phyloP scores from a whole-genome alignment of 345 rosid genomes.

The Pistacia atlantica region DNA sequence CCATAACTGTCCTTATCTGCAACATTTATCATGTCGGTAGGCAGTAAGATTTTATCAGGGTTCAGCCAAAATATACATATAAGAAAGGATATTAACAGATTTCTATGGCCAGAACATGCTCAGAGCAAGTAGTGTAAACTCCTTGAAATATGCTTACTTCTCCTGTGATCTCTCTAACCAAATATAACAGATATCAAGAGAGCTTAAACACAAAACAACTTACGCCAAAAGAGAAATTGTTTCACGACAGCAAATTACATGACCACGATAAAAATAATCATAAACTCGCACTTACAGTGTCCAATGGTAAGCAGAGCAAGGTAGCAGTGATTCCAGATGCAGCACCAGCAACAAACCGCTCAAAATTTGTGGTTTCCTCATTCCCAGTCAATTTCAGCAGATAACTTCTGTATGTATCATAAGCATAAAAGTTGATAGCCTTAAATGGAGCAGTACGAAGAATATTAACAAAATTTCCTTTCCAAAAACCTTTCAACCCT shows the following conservation, averaged over 20 bases:
- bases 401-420: slow-evolving; percentile 77
- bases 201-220: slow-evolving; percentile 8
- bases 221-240: neutral
- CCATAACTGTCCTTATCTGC: slow-evolving; percentile 81
- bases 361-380: slow-evolving; percentile 76
- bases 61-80: neutral
- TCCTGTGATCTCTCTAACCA: neutral
- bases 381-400: slow-evolving; percentile 63
- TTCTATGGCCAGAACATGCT: neutral
- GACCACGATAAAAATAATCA: neutral
- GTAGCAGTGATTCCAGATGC: slow-evolving; percentile 94
- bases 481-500: slow-evolving; percentile 90
- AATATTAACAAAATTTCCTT: slow-evolving; percentile 88
- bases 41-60: neutral
- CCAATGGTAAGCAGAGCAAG: slow-evolving; percentile 88
- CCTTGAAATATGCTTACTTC: neutral
- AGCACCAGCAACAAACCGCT: slow-evolving; percentile 93
- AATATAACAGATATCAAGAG: neutral
- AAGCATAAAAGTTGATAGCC: slow-evolving; percentile 89
- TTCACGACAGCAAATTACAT: neutral
- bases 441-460: slow-evolving; percentile 96
- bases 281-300: slow-evolving; percentile 65
- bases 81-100: no score
- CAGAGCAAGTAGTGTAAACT: neutral
- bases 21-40: slow-evolving; percentile 9